phyloP scores from a whole-genome alignment of 176 grass and related monocot species.

The sorghum (Sorghum bicolor) region DNA sequence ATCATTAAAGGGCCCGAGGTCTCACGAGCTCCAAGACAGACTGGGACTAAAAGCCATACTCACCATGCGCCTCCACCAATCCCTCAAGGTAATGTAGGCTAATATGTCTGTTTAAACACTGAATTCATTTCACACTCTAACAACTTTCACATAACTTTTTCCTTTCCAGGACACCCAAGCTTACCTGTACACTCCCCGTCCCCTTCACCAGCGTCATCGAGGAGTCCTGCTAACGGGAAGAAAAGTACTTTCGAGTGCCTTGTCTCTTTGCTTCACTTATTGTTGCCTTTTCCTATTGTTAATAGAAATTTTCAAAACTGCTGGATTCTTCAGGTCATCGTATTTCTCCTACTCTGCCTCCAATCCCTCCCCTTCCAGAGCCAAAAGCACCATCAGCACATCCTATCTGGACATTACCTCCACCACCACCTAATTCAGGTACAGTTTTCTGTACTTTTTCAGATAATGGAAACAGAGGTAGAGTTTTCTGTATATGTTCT shows the following conservation, averaged over 20 bases:
- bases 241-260: conserved; percentile 43
- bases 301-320: conserved; percentile 14
- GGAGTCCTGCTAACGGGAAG: conserved; percentile 33
- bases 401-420: conserved; percentile 76
- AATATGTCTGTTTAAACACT: neutral
- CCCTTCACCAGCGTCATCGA: conserved; percentile 37
- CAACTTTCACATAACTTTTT: conserved; percentile 2
- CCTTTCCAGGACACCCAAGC: conserved; percentile 43
- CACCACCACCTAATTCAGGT: conserved; percentile 94
- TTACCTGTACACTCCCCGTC: conserved; percentile 49
- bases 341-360: conserved; percentile 59
- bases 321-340: conserved; percentile 38
- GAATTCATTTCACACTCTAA: neutral
- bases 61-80: conserved; percentile 47
- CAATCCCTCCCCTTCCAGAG: conserved; percentile 38
- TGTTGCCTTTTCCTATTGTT: neutral
- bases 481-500: neutral
- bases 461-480: conserved; percentile 24
- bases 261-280: neutral
- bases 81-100: conserved; percentile 44
- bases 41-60: conserved; percentile 35
- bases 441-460: conserved; percentile 4
- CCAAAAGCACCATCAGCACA: conserved; percentile 56
- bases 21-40: conserved; percentile 39
- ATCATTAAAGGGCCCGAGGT: conserved; percentile 18